Base-by-base conservation (phyloP, 495 filamentous ascomycete species). In the Cryomyces antarcticus region DNA sequence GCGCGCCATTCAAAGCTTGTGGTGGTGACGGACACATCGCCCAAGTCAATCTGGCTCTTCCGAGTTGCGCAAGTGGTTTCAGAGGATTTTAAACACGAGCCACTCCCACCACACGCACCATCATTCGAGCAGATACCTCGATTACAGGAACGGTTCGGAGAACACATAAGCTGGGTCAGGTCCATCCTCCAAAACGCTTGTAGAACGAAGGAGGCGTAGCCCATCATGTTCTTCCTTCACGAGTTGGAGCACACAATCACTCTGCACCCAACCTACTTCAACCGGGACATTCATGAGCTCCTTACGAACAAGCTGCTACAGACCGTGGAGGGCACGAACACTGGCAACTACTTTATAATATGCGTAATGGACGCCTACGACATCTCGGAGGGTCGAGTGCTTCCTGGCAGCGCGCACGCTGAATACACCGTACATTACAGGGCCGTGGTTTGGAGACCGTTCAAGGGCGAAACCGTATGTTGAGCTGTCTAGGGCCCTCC, bases 221-320 rank as follows among this genome's bases (percentile, higher is more conserved):
- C 9, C 48, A 67, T 39, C 41, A 97, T 96, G 89, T 97, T 95
- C 60, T 97, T 97, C 67, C 80, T 97, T 53, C 80, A 93, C 62
- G 82, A 92, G 49, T 78, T 96, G 57, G 84, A 93, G 63, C 84
- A 86, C 53, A 72, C 77, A 49, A 88, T 97, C 49, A 81, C 82
- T 41, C 72, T 97, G 51, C 92, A 97, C 58, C 89, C 89, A 30
- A 95, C 89, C 28, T 96, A 86, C 63, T 96, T 97, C 57, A 84
- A 84, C 45, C 74, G 80, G 33, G 80, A 86, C 52, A 86, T 93
- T 69, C 77, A 82, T 42, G 80, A 92, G 42, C 77, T 92, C 53
- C 76, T 97, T 6, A 83, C 79, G 35, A 75, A 76, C 41, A 80
- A 85, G 49, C 74, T 97, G 12, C 71, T 93, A 45, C 76, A 80